These are phyloP conservation scores for Byssoonygena ceratinophila DNA, from an alignment of 2,329 filamentous ascomycete species.

Conservation along the genomic window DNA sequence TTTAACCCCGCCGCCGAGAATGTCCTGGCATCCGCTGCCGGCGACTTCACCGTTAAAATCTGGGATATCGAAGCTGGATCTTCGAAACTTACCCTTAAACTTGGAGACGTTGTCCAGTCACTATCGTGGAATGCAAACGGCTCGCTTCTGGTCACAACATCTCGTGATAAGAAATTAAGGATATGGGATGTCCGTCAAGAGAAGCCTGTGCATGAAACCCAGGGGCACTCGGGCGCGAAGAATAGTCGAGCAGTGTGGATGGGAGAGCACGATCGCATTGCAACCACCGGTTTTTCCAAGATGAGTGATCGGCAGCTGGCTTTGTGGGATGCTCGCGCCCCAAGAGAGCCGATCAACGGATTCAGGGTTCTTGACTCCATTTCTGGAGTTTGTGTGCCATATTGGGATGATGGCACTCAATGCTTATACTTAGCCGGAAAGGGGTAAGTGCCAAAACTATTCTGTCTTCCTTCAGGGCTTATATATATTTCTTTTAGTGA, in stretches of 20 bases:
- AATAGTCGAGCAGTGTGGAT: constrained; percentile 96
- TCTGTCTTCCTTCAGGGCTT: not conserved
- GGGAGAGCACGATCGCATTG: constrained; percentile 91
- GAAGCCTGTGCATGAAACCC: constrained; percentile 68
- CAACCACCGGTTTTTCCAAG: constrained; percentile 90
- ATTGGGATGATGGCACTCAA: constrained; percentile 97
- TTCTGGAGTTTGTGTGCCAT: constrained; percentile 96
- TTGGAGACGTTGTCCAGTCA: constrained; percentile 87
- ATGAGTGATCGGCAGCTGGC: constrained; percentile 98
- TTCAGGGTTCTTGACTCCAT: constrained; percentile 89
- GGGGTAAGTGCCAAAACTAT: constrained; percentile 51
- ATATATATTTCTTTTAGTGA: constrained; percentile 48
- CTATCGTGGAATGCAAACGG: constrained; percentile 92
- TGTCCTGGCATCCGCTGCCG: constrained; percentile 86
- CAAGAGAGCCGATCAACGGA: constrained; percentile 70
- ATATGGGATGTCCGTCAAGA: constrained; percentile 97
- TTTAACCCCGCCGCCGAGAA: constrained; percentile 97
- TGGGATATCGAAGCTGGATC: constrained; percentile 84
- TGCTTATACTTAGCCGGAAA: constrained; percentile 95
- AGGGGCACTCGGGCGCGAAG: constrained; percentile 86
- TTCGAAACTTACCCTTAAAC: constrained; percentile 63
- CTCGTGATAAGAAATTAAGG: constrained; percentile 93
- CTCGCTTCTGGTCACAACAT: constrained; percentile 77
- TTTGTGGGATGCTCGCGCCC: constrained; percentile 82
- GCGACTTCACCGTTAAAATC: constrained; percentile 87